A percentile compares a stretch with the other conserved stretches of the same genome.
phyloP scores from a whole-genome alignment of 495 filamentous ascomycete genomes.

The Pseudotulostoma volvatum region DNA sequence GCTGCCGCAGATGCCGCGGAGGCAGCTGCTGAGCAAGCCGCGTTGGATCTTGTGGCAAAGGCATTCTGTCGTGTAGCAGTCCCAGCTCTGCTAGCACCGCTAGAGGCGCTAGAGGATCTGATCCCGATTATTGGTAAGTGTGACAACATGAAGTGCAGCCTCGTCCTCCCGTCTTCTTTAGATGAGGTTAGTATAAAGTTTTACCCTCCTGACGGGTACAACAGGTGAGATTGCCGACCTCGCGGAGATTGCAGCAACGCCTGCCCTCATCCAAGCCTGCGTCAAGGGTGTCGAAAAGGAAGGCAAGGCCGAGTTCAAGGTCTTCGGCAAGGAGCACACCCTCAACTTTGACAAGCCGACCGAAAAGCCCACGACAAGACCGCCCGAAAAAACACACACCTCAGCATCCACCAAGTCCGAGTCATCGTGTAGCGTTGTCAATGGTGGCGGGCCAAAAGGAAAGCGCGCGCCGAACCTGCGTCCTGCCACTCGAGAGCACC shows the following conservation, averaged over 20 bases:
- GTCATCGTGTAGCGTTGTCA: too few species aligned
- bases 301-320: conserved; percentile 12
- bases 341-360: conserved; percentile 5
- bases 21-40: conserved; percentile 9
- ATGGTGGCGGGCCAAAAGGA: too few species aligned
- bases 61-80: conserved; percentile 15
- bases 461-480: too few species aligned
- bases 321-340: conserved; percentile 12
- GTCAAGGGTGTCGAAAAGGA: conserved; percentile 13
- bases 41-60: conserved; percentile 14
- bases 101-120: conserved; percentile 11
- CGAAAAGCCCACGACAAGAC: conserved; percentile 3
- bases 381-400: too few species aligned
- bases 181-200: too few species aligned
- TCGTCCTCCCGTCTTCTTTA: too few species aligned
- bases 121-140: conserved; percentile 12
- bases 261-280: conserved; percentile 8
- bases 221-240: conserved; percentile 7
- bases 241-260: conserved; percentile 8
- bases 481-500: too few species aligned
- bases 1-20: conserved; percentile 10
- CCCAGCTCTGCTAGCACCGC: conserved; percentile 11
- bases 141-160: too few species aligned
- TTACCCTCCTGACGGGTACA: background rate
- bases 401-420: too few species aligned